A percentile compares a stretch with the other conserved stretches of the same genome.
Conservation (phyloP, 306 rosid species). For the Parietaria judaica region DNA sequence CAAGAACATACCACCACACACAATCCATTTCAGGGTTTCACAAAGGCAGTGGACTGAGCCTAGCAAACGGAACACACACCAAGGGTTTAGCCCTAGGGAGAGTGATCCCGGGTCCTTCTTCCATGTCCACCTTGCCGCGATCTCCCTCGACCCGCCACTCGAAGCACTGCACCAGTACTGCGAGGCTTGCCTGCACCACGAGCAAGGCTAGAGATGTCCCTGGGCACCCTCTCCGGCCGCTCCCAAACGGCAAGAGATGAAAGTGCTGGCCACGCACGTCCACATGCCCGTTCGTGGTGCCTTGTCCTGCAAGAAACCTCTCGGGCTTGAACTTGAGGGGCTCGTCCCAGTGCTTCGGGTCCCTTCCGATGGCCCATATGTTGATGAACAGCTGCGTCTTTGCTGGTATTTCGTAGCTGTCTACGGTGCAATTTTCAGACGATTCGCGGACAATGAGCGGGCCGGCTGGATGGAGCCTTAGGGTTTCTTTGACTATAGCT, state of each 20-base stretch:
- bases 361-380: constrained; percentile 76
- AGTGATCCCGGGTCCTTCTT: constrained; percentile 52
- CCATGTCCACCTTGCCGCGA: constrained; percentile 22
- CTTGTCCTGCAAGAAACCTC: constrained; percentile 39
- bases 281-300: constrained; percentile 10
- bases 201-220: constrained; percentile 58
- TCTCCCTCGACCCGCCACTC: constrained; percentile 39
- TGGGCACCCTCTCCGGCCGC: constrained; percentile 81
- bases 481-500: constrained; percentile 44
- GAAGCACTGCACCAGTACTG: constrained; percentile 67
- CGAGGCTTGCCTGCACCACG: constrained; percentile 47
- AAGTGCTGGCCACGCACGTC: constrained; percentile 47
- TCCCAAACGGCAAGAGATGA: constrained; percentile 53
- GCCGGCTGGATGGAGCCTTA: constrained; percentile 75
- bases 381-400: constrained; percentile 60
- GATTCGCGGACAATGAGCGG: constrained; percentile 62
- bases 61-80: constrained; percentile 30
- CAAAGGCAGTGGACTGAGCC: constrained; percentile 35
- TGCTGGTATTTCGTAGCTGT: constrained; percentile 59
- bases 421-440: constrained; percentile 28
- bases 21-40: not conserved
- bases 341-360: constrained; percentile 55
- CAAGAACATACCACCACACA: no score
- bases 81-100: constrained; percentile 57
- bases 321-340: constrained; percentile 70